phyloP scores from a whole-genome alignment of 2,329 filamentous ascomycete species.

The Achaetomium macrosporum region DNA sequence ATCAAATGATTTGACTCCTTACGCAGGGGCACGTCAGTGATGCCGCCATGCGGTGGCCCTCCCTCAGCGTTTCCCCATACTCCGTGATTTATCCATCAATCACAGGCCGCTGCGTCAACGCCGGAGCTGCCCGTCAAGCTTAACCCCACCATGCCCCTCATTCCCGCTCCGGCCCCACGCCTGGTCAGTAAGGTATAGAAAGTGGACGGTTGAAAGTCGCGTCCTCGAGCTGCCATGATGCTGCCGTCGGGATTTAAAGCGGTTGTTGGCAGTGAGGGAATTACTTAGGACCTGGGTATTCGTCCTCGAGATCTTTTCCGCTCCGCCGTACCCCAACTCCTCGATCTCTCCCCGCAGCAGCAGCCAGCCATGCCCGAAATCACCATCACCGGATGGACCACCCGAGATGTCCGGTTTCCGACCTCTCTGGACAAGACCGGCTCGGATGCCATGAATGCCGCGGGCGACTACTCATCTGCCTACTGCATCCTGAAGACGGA shows the following conservation, averaged over 20 bases:
- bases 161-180: conserved; percentile 3
- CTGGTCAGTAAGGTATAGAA: conserved; percentile 5
- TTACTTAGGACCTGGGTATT: not conserved
- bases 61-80: not conserved
- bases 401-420: conserved; percentile 71
- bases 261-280: not conserved
- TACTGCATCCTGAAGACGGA: conserved; percentile 89
- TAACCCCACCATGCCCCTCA: conserved; percentile 23
- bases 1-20: not conserved
- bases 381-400: conserved; percentile 66
- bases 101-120: conserved; percentile 4
- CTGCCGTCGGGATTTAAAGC: not conserved
- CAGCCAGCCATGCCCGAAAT: conserved; percentile 43
- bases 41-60: not conserved
- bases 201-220: not conserved
- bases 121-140: not conserved
- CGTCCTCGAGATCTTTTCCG: not conserved
- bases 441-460: conserved; percentile 94
- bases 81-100: conserved; percentile 25
- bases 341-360: not conserved
- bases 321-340: not conserved
- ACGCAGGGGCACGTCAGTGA: not conserved
- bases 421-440: conserved; percentile 97
- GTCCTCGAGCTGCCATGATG: conserved; percentile 6
- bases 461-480: conserved; percentile 87